Evolutionary conservation across 306 rosid species (phyloP).

Genomic region (Acacia melanoxylon): DNA sequence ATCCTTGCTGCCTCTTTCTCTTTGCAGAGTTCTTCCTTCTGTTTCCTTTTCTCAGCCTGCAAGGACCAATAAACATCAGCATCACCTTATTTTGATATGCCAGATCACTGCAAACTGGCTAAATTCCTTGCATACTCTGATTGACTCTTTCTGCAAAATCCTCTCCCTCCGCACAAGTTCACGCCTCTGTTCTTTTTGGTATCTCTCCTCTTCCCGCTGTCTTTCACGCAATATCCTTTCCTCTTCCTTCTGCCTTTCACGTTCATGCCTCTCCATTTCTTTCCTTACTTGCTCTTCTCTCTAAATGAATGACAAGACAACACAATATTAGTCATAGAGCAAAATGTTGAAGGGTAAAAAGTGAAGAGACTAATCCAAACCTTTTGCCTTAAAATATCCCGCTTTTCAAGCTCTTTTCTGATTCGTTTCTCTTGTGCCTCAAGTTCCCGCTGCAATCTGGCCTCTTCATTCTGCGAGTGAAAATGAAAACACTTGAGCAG

Average conservation of each 20-base stretch:
- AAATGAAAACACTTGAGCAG: slow-evolving; percentile 20
- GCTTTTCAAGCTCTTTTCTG: slow-evolving; percentile 73
- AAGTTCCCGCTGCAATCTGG: slow-evolving; percentile 65
- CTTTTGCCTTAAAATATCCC: slow-evolving; percentile 77
- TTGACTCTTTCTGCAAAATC: slow-evolving; percentile 68
- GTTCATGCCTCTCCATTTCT: slow-evolving; percentile 72
- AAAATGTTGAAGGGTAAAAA: slow-evolving; percentile 5
- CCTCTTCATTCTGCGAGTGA: slow-evolving; percentile 57
- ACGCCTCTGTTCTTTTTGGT: slow-evolving; percentile 70
- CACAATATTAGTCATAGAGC: slow-evolving; percentile 29
- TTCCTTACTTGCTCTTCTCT: slow-evolving; percentile 73
- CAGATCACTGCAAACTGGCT: slow-evolving; percentile 16
- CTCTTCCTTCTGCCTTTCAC: slow-evolving; percentile 79
- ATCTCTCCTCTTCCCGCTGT: slow-evolving; percentile 73
- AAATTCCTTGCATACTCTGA: slow-evolving; percentile 55
- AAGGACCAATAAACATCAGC: slow-evolving; percentile 24
- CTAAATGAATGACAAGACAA: slow-evolving; percentile 37
- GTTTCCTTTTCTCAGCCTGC: slow-evolving; percentile 72
- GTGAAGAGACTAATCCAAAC: slow-evolving; percentile 32
- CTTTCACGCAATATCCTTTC: slow-evolving; percentile 78
- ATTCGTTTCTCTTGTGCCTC: slow-evolving; percentile 76
- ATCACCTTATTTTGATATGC: slow-evolving; percentile 20
- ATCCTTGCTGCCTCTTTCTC: slow-evolving; percentile 74
- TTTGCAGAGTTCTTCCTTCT: slow-evolving; percentile 67
- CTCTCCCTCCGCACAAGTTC: slow-evolving; percentile 68